Conservation (phyloP, 306 rosid genomes). For the Ziziphus jujuba region DNA sequence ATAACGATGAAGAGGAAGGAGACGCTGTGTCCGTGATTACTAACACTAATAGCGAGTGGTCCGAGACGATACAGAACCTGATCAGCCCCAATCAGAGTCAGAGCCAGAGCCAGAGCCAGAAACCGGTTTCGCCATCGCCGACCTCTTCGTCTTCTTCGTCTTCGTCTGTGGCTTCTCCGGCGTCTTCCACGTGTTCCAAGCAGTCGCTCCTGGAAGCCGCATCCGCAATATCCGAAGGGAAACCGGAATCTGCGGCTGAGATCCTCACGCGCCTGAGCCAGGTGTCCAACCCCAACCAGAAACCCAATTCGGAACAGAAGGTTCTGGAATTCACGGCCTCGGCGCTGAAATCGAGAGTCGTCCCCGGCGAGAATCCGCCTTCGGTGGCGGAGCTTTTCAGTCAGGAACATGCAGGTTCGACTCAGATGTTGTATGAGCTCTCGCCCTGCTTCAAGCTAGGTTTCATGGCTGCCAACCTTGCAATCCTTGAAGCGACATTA, state of each 20-base stretch:
- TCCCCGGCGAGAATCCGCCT: constrained; percentile 46
- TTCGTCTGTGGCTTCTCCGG: constrained; percentile 62
- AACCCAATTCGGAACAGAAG: constrained; percentile 48
- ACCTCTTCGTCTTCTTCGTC: constrained; percentile 62
- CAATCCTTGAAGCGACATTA: constrained; percentile 74
- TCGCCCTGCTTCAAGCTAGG: constrained; percentile 58
- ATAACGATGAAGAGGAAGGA: constrained; percentile 60
- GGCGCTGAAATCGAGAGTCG: constrained; percentile 62
- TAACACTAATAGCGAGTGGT: constrained; percentile 55
- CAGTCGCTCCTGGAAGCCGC: constrained; percentile 76
- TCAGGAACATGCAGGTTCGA: constrained; percentile 63
- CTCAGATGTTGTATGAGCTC: constrained; percentile 54
- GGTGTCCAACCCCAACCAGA: constrained; percentile 19
- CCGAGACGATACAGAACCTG: constrained; percentile 75
- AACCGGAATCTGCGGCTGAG: constrained; percentile 51
- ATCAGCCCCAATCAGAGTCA: constrained; percentile 45
- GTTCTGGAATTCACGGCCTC: constrained; percentile 46
- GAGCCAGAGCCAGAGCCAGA: too few species aligned
- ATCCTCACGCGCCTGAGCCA: constrained; percentile 53
- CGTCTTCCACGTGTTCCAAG: constrained; percentile 41
- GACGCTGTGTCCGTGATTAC: constrained; percentile 70
- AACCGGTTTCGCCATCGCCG: constrained; percentile 64
- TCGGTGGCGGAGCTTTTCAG: constrained; percentile 45
- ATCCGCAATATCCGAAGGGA: constrained; percentile 73
- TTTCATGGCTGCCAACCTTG: constrained; percentile 71